Conservation (phyloP, 2,329 filamentous ascomycete species). For the Fusarium duplospermum region DNA sequence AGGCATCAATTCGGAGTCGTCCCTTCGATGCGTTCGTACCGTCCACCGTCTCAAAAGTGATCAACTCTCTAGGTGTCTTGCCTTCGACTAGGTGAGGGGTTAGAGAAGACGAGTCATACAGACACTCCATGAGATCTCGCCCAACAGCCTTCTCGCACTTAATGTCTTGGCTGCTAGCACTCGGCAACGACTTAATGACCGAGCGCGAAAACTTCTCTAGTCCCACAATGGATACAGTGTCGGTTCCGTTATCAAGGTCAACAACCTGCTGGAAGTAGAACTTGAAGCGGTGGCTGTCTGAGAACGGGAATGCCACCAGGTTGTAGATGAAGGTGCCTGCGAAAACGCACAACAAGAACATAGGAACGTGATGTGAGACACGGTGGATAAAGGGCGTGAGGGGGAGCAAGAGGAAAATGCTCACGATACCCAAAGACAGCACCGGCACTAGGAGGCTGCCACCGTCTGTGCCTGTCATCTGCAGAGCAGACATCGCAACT, state of each 20-base stretch:
- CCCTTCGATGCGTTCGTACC: conserved; percentile 60
- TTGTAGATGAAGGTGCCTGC: conserved; percentile 86
- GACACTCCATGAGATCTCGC: conserved; percentile 70
- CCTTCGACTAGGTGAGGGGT: conserved; percentile 70
- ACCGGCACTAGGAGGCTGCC: conserved; percentile 78
- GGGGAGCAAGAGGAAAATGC: conserved; percentile 79
- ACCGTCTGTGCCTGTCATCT: conserved; percentile 88
- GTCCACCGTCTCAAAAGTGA: conserved; percentile 65
- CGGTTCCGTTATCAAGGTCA: conserved; percentile 78
- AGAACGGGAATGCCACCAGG: conserved; percentile 89
- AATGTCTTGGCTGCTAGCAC: conserved; percentile 71
- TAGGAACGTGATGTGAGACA: conserved; percentile 83
- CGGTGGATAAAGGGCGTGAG: conserved; percentile 88
- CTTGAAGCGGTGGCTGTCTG: conserved; percentile 81
- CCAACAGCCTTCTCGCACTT: conserved; percentile 60
- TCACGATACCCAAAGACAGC: conserved; percentile 73
- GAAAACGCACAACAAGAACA: conserved; percentile 80
- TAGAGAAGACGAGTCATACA: conserved; percentile 72
- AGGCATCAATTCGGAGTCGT: conserved; percentile 73
- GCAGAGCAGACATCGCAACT: conserved; percentile 75
- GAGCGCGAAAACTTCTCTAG: conserved; percentile 73
- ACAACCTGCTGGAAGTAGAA: conserved; percentile 87
- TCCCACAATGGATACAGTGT: conserved; percentile 76
- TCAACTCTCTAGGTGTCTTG: conserved; percentile 63
- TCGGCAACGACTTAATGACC: conserved; percentile 77